Evolutionary conservation across 305 asterid genomes (phyloP).

Genomic region (Caryopteris hybrid): DNA sequence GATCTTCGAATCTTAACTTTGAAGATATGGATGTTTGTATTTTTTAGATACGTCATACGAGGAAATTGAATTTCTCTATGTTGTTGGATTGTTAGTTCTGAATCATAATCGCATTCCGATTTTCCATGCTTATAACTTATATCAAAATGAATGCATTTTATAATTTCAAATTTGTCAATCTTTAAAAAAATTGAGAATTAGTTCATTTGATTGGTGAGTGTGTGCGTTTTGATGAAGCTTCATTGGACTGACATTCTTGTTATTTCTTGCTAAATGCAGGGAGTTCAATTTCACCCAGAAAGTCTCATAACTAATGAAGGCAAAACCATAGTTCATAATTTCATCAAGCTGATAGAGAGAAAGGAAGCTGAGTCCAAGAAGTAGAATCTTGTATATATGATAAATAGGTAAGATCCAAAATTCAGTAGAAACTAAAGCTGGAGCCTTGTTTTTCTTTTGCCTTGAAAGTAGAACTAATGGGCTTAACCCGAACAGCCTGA

Average conservation of each 20-base stretch:
- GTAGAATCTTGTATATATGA: too few relatives aligned
- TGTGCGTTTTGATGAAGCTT: background rate
- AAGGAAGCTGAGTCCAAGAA: conserved; percentile 47
- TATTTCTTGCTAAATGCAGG: conserved; percentile 43
- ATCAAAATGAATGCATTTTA: background rate
- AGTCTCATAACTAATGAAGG: conserved; percentile 80
- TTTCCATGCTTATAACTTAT: background rate
- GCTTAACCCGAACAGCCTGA: too few relatives aligned
- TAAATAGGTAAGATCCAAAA: too few relatives aligned
- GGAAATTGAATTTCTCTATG: too few relatives aligned
- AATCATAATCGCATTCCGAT: background rate
- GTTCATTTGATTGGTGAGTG: background rate
- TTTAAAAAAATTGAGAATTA: background rate
- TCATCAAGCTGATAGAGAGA: conserved; percentile 60
- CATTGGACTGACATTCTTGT: background rate
- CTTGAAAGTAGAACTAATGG: too few relatives aligned
- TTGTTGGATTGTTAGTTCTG: too few relatives aligned
- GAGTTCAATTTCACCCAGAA: conserved; percentile 90
- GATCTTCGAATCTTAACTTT: too few relatives aligned
- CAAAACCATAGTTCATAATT: conserved; percentile 60
- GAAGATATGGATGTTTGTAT: too few relatives aligned
- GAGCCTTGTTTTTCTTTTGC: too few relatives aligned
- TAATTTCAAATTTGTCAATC: background rate
- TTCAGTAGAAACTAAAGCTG: too few relatives aligned
- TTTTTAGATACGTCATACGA: too few relatives aligned